A percentile compares a stretch with the other conserved stretches of the same genome.
Conservation (phyloP, 352 stramenopile species). For the Phytophthora idaei region DNA sequence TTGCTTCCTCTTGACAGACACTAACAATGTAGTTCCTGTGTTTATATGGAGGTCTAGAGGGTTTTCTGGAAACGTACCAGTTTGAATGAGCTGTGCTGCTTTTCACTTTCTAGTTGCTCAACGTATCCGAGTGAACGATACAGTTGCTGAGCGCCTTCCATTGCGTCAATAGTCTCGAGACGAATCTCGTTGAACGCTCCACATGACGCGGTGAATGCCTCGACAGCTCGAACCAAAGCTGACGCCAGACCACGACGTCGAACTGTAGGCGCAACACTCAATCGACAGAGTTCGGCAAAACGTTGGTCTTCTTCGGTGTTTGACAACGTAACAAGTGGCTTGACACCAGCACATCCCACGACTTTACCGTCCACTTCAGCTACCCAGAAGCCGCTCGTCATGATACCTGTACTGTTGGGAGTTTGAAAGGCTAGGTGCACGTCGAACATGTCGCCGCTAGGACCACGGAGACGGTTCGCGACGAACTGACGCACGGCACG, state of each 20-base stretch:
- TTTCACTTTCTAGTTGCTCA: conserved; percentile 39
- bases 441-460: conserved; percentile 60
- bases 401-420: conserved; percentile 1
- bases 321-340: conserved; percentile 26
- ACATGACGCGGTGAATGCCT: conserved; percentile 39
- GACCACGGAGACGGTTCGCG: conserved; percentile 50
- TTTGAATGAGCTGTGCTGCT: conserved; percentile 51
- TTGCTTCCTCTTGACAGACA: background rate
- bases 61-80: conserved; percentile 61
- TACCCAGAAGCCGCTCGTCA: conserved; percentile 65
- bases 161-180: conserved; percentile 70
- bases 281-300: conserved; percentile 60
- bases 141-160: conserved; percentile 59
- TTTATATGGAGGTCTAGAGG: conserved; percentile 34
- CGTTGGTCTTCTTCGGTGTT: background rate
- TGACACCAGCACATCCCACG: conserved; percentile 68
- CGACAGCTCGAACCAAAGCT: conserved; percentile 47
- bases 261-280: conserved; percentile 50
- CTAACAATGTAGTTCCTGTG: conserved; percentile 11
- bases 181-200: conserved; percentile 41
- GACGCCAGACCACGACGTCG: conserved; percentile 58
- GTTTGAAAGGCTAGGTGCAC: conserved; percentile 48
- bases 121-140: conserved; percentile 53
- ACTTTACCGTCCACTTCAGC: conserved; percentile 44
- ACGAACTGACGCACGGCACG: conserved; percentile 78